Conservation (phyloP, 306 rosid genomes). For the Macrotyloma uniflorum region DNA sequence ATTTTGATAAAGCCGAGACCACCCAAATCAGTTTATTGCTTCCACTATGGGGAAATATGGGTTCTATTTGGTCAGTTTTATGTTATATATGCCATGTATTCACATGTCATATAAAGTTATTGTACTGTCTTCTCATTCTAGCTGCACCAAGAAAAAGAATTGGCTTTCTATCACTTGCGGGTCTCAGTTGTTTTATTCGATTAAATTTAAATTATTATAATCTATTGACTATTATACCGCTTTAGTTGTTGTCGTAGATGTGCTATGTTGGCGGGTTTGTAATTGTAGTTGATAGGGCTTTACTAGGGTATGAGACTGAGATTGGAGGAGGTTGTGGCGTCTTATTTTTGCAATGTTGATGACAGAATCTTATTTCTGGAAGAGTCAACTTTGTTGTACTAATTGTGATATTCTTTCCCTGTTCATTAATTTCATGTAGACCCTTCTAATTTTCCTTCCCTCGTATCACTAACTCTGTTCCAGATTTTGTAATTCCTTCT, state of each 20-base stretch:
- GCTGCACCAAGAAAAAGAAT: background rate
- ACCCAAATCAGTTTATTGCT: constrained; percentile 8
- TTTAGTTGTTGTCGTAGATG: constrained; percentile 4
- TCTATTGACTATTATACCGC: background rate
- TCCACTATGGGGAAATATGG: background rate
- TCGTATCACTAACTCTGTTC: background rate
- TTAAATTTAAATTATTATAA: background rate
- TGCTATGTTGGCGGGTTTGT: constrained; percentile 7
- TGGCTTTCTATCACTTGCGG: background rate
- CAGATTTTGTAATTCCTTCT: background rate
- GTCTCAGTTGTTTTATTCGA: background rate
- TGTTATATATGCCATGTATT: background rate
- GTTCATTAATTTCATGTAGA: background rate
- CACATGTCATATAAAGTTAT: background rate
- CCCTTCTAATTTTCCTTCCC: background rate
- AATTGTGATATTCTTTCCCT: background rate
- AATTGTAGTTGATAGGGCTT: background rate
- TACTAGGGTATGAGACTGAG: background rate
- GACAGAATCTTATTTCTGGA: background rate
- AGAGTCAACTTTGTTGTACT: background rate
- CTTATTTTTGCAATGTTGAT: constrained; percentile 20
- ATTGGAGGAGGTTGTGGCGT: background rate
- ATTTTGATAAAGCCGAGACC: background rate
- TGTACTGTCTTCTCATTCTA: background rate
- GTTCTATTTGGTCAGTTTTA: background rate